Evolutionary conservation across 495 filamentous ascomycete species (phyloP).

Genomic region (Penicillium cataractarum): DNA sequence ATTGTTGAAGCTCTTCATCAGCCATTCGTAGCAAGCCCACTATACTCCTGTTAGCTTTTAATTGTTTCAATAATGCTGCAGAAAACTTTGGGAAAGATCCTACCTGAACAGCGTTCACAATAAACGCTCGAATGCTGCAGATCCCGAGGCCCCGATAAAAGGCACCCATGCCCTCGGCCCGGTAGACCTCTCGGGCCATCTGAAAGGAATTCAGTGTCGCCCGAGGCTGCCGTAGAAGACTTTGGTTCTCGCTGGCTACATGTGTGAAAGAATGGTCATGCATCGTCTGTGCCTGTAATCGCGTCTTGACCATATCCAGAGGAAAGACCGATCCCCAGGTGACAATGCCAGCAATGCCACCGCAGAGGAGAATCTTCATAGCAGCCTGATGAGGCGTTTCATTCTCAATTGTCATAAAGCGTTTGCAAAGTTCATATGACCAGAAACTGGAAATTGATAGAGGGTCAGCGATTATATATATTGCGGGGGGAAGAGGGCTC

Average conservation of each 20-base stretch:
- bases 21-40: conserved; percentile 87
- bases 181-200: conserved; percentile 65
- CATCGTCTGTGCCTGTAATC: conserved; percentile 71
- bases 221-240: conserved; percentile 20
- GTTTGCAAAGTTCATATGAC: conserved; percentile 76
- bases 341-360: conserved; percentile 80
- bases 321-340: conserved; percentile 90
- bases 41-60: conserved; percentile 35
- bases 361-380: conserved; percentile 72
- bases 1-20: conserved; percentile 57
- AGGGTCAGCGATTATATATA: conserved; percentile 19
- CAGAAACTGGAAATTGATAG: conserved; percentile 63
- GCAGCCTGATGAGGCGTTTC: conserved; percentile 52
- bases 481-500: conserved; percentile 9
- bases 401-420: conserved; percentile 47
- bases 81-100: conserved; percentile 13
- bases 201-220: conserved; percentile 57
- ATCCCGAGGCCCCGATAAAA: conserved; percentile 81
- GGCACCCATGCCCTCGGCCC: conserved; percentile 60
- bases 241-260: conserved; percentile 37
- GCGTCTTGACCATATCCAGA: conserved; percentile 85
- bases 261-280: conserved; percentile 21
- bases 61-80: neutral
- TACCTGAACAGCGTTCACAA: conserved; percentile 74
- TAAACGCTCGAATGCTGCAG: conserved; percentile 80